Evolutionary conservation across 2,329 filamentous ascomycete genomes (phyloP).

Genomic region (Calonectria henricotiae): DNA sequence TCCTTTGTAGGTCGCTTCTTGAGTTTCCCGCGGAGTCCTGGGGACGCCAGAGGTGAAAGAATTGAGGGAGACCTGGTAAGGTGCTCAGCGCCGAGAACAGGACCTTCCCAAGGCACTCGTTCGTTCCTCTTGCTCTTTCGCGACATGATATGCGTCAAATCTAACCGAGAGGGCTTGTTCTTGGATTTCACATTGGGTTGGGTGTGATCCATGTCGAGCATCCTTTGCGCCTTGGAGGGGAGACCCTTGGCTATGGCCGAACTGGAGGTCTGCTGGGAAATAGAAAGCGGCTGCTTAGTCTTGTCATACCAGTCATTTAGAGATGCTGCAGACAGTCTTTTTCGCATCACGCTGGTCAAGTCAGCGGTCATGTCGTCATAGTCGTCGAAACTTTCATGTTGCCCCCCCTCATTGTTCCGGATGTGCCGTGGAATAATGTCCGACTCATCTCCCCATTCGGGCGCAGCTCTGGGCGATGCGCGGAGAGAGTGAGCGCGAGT

Average conservation of each 20-base stretch:
- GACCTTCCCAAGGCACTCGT: constrained; percentile 55
- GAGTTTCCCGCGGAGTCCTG: constrained; percentile 52
- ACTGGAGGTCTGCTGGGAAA: constrained; percentile 73
- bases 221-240: constrained; percentile 64
- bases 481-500: constrained; percentile 37
- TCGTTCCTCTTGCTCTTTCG: constrained; percentile 54
- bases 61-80: constrained; percentile 63
- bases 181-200: constrained; percentile 47
- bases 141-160: constrained; percentile 64
- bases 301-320: constrained; percentile 73
- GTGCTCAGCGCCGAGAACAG: constrained; percentile 59
- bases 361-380: constrained; percentile 58
- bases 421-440: constrained; percentile 51
- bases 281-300: constrained; percentile 69
- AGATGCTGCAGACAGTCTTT: constrained; percentile 71
- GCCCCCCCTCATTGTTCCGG: constrained; percentile 36
- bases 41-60: constrained; percentile 58
- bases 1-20: constrained; percentile 60
- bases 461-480: constrained; percentile 21
- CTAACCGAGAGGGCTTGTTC: constrained; percentile 67
- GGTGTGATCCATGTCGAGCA: constrained; percentile 65
- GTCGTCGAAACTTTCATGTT: constrained; percentile 40
- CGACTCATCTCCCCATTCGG: constrained; percentile 52
- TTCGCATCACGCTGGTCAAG: constrained; percentile 62
- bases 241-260: constrained; percentile 73